These are phyloP conservation scores for Trichoderma breve DNA, from an alignment of 2,329 filamentous ascomycete species.

Conservation along the genomic window DNA sequence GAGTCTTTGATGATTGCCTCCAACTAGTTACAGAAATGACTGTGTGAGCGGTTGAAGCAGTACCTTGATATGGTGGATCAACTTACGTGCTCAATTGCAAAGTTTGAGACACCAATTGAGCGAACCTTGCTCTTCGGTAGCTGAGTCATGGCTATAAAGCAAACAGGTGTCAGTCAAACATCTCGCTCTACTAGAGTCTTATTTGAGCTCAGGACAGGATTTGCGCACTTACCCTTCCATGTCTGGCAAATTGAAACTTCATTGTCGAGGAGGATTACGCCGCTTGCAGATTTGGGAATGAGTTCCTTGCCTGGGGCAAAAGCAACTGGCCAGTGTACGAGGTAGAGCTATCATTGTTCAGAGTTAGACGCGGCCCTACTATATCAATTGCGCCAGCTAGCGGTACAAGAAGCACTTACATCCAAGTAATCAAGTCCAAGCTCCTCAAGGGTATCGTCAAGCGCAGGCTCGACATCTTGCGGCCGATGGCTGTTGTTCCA, in stretches of 20 bases:
- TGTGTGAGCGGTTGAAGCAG: not conserved
- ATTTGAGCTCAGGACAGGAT: too few relatives aligned
- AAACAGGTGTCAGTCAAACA: not conserved
- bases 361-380: not conserved
- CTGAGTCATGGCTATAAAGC: constrained; percentile 45
- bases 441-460: constrained; percentile 55
- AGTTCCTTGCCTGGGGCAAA: constrained; percentile 41
- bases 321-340: constrained; percentile 63
- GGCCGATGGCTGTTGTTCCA: constrained; percentile 61
- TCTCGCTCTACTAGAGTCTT: not conserved
- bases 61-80: not conserved
- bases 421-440: constrained; percentile 59
- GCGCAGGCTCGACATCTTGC: constrained; percentile 54
- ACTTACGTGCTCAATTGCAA: constrained; percentile 41
- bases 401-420: constrained; percentile 26
- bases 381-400: not conserved
- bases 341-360: constrained; percentile 44
- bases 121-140: constrained; percentile 60
- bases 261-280: constrained; percentile 42
- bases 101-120: constrained; percentile 73
- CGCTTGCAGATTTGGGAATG: constrained; percentile 42
- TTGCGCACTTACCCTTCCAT: constrained; percentile 35
- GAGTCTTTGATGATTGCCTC: constrained; percentile 55
- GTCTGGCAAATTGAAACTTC: constrained; percentile 42
- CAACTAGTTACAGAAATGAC: constrained; percentile 48